Base-by-base conservation (phyloP, 2,329 filamentous ascomycete genomes). In the Phaeosphaeriaceae sp. region DNA sequence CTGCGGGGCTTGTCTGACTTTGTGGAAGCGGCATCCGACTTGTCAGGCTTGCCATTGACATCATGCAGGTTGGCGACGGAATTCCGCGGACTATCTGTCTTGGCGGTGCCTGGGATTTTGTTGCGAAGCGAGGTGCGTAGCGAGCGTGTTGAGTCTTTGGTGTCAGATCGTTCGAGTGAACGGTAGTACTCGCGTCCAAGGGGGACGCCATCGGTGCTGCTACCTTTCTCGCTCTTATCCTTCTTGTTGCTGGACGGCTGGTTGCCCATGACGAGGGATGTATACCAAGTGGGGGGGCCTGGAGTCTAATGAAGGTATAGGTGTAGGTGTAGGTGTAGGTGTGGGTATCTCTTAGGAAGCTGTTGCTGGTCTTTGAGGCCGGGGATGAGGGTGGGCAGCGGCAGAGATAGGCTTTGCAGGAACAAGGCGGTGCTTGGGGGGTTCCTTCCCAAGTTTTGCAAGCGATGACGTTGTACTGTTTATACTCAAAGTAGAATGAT, bases 161-260 rank as follows among this genome's bases (percentile, higher is more conserved):
- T 97, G 71, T 97, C 93, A 48, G 92, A 91, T 71, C 89, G 88
- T 76, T 87, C 89, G 72, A 97, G 93, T 21, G 93, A 96, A 21
- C 92, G 93, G 74, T 94, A 96, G 57, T 71, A 68, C 46, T 74
- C 71, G 23, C 90, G 89, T 73, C 91, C 88, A 50, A 97, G 79
- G 53, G 83, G 80, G 30, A 89, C 85, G 57, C 76, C 78, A 49
- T 77, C 76, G 50, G 75, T 71, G 42, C 23, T 26, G 23, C 73
- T 71, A 34, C 78, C 78, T 48, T 76, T 76, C 21, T 71, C 64
- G 50, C 76, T 75, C 50, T 73, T 74, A 50, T 71, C 74, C 56
- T 75, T 76, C 54, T 75, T 75, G 60, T 77, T 76, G 74, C 84
- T 88, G 63, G 89, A 92, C 64, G 81, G 81, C 75, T 89, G 85